Base-by-base conservation (phyloP, 2,329 filamentous ascomycete genomes). In the Aaosphaeria arxii region DNA sequence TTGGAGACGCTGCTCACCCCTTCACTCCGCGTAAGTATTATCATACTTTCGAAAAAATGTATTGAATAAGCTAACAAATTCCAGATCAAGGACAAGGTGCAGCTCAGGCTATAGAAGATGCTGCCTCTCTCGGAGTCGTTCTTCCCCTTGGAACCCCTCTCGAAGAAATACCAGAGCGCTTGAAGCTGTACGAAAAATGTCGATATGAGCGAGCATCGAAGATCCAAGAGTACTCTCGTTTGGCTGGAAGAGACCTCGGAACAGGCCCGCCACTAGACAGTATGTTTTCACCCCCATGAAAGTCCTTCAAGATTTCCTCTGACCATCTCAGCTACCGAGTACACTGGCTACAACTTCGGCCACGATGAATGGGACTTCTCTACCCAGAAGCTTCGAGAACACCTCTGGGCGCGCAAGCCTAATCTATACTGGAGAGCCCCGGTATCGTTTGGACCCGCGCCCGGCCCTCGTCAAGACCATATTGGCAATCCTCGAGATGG, bases 1-100 rank as follows among this genome's bases (percentile, higher is more conserved):
- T 88, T 0, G 85, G 86, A 0, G 85, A 88, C 59, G 83, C 85
- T 0, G 85, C 83, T 0, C 85, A 89, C 61, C 84, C 85, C 0
- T 87, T 88, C 57, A 70, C 84, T 0, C 85, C 84, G 11, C 78
- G 76, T 78, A 62, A 64, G 74, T 32, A 11, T 43, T 5, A n/a
- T 24, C 17, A 24, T 24, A 24, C 17, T 24, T 24, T 24, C 17
- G 17, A 24, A 24, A 24, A 24, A 24, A 24, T 24, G 17, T 24
- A 24, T 24, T 24, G 17, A 24, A 24, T 24, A 2, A 24, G 17
- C 17, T 24, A 24, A 24, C 17, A 2, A 2, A 32, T 30, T 32
- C 9, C 30, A 68, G 69, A 83, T 51, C 81, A 83, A 65, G 83
- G 78, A 0, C 82, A 85, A 59, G 85, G 84, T 2, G 85, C 78